phyloP scores from a whole-genome alignment of 306 rosid species.

The Lotus japonicus region DNA sequence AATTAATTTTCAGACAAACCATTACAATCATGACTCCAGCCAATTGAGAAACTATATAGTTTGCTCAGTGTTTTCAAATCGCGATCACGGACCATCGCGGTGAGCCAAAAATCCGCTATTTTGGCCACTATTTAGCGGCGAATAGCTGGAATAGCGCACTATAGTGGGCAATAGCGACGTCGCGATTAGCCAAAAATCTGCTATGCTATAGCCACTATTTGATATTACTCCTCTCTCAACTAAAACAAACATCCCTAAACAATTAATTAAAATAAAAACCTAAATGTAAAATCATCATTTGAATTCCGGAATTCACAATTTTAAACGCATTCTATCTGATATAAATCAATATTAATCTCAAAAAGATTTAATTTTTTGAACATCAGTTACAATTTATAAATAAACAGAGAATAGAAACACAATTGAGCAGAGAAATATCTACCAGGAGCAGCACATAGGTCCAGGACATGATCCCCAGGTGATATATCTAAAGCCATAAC shows the following conservation, averaged over 20 bases:
- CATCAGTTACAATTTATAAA: not conserved
- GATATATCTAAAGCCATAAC: slow-evolving; percentile 64
- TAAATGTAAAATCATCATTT: not conserved
- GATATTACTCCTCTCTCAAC: not conserved
- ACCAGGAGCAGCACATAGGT: slow-evolving; percentile 99
- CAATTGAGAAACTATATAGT: not conserved
- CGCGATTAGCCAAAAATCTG: no score
- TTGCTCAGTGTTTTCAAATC: no score
- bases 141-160: no score
- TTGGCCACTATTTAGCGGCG: no score
- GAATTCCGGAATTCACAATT: not conserved
- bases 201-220: no score
- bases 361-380: not conserved
- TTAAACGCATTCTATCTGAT: not conserved
- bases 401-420: not conserved
- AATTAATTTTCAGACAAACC: not conserved
- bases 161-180: no score
- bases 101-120: no score
- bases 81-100: no score
- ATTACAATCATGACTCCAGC: not conserved
- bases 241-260: not conserved
- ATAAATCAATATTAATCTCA: not conserved
- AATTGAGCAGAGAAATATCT: not conserved
- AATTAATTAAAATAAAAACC: not conserved
- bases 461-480: slow-evolving; percentile 80